Base-by-base conservation (phyloP, 306 rosid genomes). In the Geum urbanum region DNA sequence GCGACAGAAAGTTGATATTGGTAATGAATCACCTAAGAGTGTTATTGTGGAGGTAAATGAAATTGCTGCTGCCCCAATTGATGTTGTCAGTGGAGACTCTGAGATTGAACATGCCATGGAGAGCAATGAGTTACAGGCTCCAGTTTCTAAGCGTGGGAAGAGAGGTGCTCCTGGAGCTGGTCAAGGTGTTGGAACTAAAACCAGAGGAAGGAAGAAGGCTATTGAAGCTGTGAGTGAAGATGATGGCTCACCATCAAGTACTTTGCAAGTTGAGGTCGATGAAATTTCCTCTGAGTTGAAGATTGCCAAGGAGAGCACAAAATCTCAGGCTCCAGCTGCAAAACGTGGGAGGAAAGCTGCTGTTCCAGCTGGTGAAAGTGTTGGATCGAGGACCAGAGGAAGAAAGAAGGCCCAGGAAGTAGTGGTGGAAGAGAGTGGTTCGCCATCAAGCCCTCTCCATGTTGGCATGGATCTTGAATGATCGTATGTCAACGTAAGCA, bases 381-480 rank as follows among this genome's bases (percentile, higher is more conserved):
- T n/a, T 55, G 74, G 16, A 14, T 37, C 55, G 3, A 70, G 57
- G 22, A 20, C 73, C 72, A 50, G 72, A 35, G 58, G 59, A 11
- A 54, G 49, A 48, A 74, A 40, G 72, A 52, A 56, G 24, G 65
- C 45, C 24, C 4, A 8, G 9, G 68, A 4, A 72, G 44, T 44
- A 48, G 13, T 0, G 37, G 55, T 14, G 7, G 43, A 70, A 63
- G 84, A 74, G 53, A 59, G 74, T 74, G 77, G 72, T 74, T 81
- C 82, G 2, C 85, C 87, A 35, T 81, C 81, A 53, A 80, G 84
- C 72, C 80, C 82, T 74, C 84, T 83, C 51, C 78, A 71, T 43
- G 60, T 83, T 77, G 83, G 78, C 18, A 74, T 19, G 37, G 83
- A 67, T 58, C 16, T 58, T 14, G 19, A 58, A 32, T 58, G 44